Base-by-base conservation (phyloP, 2,329 filamentous ascomycete genomes). In the Trichoderma pleuroti region DNA sequence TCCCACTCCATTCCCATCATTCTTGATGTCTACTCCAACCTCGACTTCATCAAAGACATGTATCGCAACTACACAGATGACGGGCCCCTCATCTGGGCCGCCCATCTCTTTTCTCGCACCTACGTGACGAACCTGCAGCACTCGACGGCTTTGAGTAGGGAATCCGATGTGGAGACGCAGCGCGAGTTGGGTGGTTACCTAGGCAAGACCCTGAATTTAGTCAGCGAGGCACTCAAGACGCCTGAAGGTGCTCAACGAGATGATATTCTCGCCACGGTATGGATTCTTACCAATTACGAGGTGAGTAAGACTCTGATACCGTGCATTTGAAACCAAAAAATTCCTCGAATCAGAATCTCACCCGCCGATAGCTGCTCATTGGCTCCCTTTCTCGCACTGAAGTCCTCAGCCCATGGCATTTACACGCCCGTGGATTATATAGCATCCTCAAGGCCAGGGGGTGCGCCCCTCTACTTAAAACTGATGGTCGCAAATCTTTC, bases 221-320 rank as follows among this genome's bases (percentile, higher is more conserved):
- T 86, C 21, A 77, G 80, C 49, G 75, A 78, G 8, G 83, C 83
- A 8, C 73, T 83, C 18, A 76, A 73, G 8, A 74, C 77, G 11
- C 74, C 76, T 5, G 72, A 73, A 8, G 78, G 79, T 7, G 73
- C 77, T 5, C 36, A 76, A 52, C 71, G 81, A 69, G 76, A 81
- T 26, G 79, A 83, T 68, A 76, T 82, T 24, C 78, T 83, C 18
- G 79, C 79, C 18, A 80, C 81, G 4, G 79, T 83, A 4, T 83
- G 81, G 81, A 77, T 83, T 39, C 74, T 83, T 24, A 73, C 80
- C 52, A 82, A 81, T 71, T 82, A 83, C 60, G 81, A 83, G 76
- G 81, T 80, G 71, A 59, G 30, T 8, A 72, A 26, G 12, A 12
- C 5, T 16, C 2, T 11, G 10, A 28, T 8, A 26, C 11, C 30